Evolutionary conservation across 768 basidiomycete genomes (phyloP).

Genomic region (Tremella yokohamensis): DNA sequence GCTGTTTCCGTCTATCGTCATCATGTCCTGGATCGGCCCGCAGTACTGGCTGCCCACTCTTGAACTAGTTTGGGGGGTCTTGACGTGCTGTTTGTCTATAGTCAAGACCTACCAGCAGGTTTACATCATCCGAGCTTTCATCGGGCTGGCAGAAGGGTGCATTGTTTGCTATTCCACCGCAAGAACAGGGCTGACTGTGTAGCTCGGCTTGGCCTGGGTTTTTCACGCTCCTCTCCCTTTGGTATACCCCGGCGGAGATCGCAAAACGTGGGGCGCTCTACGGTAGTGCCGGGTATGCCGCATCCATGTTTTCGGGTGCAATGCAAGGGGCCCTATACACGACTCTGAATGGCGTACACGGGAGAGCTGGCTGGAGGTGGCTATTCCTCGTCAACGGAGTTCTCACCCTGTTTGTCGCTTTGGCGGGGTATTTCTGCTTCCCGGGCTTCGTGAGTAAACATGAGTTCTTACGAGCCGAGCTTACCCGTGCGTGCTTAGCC

Average conservation of each 20-base stretch:
- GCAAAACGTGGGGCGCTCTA: slow-evolving; percentile 72
- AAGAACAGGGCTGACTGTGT: too few relatives aligned
- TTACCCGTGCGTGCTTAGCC: too few relatives aligned
- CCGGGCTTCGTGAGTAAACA: slow-evolving; percentile 20
- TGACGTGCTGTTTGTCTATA: slow-evolving; percentile 21
- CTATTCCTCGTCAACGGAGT: slow-evolving; percentile 19
- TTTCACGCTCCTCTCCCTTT: slow-evolving; percentile 61
- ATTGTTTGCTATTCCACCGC: neutral
- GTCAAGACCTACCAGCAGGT: slow-evolving; percentile 12
- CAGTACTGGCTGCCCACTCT: slow-evolving; percentile 33
- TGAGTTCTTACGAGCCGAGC: too few relatives aligned
- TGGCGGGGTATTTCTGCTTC: slow-evolving; percentile 13
- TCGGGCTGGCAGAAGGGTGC: slow-evolving; percentile 29
- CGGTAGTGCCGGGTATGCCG: slow-evolving; percentile 21
- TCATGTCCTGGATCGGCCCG: slow-evolving; percentile 28
- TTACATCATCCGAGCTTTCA: slow-evolving; percentile 38
- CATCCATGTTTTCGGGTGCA: slow-evolving; percentile 23
- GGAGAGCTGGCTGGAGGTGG: slow-evolving; percentile 14
- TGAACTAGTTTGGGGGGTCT: slow-evolving; percentile 25
- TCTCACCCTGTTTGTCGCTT: neutral
- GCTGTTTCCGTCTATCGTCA: neutral
- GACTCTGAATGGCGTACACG: slow-evolving; percentile 18
- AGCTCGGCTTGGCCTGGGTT: too few relatives aligned
- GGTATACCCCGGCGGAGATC: slow-evolving; percentile 66
- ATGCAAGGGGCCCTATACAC: slow-evolving; percentile 19